phyloP scores from a whole-genome alignment of 352 stramenopile species.

The Phytophthora colocasiae region DNA sequence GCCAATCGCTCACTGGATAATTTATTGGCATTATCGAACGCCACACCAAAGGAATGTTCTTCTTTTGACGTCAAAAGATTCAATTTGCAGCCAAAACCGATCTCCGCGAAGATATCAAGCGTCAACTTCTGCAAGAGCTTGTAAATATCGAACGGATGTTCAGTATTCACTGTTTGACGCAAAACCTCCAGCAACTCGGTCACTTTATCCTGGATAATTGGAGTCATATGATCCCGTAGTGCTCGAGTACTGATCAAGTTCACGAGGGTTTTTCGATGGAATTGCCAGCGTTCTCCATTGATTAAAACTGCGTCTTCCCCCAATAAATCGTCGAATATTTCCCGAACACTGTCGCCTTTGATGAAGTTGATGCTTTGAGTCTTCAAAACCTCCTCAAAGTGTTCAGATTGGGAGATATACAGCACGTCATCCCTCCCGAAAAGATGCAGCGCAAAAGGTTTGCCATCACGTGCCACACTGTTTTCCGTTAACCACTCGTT shows the following conservation, averaged over 20 bases:
- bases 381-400: conserved; percentile 18
- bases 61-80: conserved; percentile 29
- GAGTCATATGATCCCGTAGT: conserved; percentile 50
- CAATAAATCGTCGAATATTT: conserved; percentile 46
- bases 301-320: conserved; percentile 62
- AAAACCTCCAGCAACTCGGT: conserved; percentile 14
- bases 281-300: conserved; percentile 60
- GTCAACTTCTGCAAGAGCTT: conserved; percentile 45
- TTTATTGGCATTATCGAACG: conserved; percentile 45
- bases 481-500: not conserved
- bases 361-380: conserved; percentile 10
- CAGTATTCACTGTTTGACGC: not conserved
- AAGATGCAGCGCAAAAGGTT: conserved; percentile 15
- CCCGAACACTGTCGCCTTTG: conserved; percentile 13
- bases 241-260: conserved; percentile 76
- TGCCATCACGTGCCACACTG: conserved; percentile 1
- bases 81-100: conserved; percentile 62
- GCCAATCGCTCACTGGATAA: conserved; percentile 24
- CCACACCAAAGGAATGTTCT: conserved; percentile 42
- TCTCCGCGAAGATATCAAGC: conserved; percentile 58
- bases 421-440: conserved; percentile 12
- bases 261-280: conserved; percentile 78
- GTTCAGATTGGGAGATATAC: conserved; percentile 7
- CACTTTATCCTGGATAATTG: conserved; percentile 36
- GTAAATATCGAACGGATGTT: conserved; percentile 22